Evolutionary conservation across 2,329 filamentous ascomycete species (phyloP).

Genomic region (Hymenoscyphus repandus): DNA sequence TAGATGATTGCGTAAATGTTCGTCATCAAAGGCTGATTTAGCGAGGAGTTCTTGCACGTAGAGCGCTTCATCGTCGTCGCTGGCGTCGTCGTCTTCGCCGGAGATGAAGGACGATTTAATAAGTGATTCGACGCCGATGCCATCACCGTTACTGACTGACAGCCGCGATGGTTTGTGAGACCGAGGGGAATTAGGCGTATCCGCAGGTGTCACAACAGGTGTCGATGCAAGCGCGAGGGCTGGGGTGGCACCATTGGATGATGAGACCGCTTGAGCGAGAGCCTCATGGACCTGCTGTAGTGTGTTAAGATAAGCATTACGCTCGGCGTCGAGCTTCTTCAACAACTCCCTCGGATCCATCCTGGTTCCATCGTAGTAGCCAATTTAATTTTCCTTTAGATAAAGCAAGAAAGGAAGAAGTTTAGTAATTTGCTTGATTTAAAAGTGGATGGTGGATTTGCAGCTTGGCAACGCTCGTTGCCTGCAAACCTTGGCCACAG

Average conservation of each 20-base stretch:
- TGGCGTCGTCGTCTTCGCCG: neutral
- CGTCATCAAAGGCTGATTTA: neutral
- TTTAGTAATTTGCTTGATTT: too few species aligned
- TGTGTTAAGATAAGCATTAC: constrained; percentile 5
- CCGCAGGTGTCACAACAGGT: neutral
- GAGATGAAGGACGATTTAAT: constrained; percentile 6
- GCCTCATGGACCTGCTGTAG: constrained; percentile 1
- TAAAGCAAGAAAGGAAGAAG: too few species aligned
- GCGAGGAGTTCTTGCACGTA: constrained; percentile 6
- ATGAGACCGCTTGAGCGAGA: neutral
- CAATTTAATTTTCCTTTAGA: too few species aligned
- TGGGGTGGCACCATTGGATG: neutral
- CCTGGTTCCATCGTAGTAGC: neutral
- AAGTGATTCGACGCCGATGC: neutral
- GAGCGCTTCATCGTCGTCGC: constrained; percentile 5
- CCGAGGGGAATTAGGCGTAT: neutral
- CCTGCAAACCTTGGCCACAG: too few species aligned
- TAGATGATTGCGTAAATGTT: constrained; percentile 2
- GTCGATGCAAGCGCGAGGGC: neutral
- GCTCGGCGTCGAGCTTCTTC: constrained; percentile 4
- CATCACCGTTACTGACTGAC: neutral
- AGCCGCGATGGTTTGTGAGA: neutral
- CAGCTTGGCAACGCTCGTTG: too few species aligned
- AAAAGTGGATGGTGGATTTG: too few species aligned
- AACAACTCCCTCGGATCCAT: constrained; percentile 5